Conservation (phyloP, 768 basidiomycete species). For the Crassisporium funariophilum region DNA sequence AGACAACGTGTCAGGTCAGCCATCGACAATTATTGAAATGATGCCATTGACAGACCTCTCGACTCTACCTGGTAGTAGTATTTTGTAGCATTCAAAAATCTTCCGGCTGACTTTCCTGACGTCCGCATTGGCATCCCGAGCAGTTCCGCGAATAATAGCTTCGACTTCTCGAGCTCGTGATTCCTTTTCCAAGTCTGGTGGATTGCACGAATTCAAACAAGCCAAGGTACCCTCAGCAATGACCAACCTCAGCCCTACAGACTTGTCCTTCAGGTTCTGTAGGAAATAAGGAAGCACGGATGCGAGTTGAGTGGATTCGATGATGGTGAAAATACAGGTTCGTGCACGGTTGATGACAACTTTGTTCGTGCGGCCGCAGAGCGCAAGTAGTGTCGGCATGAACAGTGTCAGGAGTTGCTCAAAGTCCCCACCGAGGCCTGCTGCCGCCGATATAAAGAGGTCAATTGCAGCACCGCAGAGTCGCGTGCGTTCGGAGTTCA, state of each 20-base stretch:
- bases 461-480: conserved; percentile 71
- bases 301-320: conserved; percentile 70
- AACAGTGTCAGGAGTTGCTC: conserved; percentile 68
- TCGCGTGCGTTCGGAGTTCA: conserved; percentile 74
- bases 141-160: conserved; percentile 63
- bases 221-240: conserved; percentile 67
- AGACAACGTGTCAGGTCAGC: background rate
- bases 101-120: conserved; percentile 69
- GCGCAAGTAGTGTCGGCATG: conserved; percentile 63
- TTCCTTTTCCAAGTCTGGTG: conserved; percentile 78
- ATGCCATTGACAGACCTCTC: conserved; percentile 47
- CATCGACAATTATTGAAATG: background rate
- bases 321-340: conserved; percentile 56
- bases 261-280: conserved; percentile 68
- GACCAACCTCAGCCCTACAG: conserved; percentile 58
- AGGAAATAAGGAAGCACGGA: conserved; percentile 61
- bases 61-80: conserved; percentile 67
- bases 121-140: conserved; percentile 75
- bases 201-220: conserved; percentile 76
- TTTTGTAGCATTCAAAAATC: conserved; percentile 76
- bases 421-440: conserved; percentile 60
- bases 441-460: conserved; percentile 54
- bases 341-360: conserved; percentile 70
- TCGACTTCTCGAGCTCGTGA: conserved; percentile 66
- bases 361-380: conserved; percentile 80